These are phyloP conservation scores for Conticribra guillardii DNA, from an alignment of 108 stramenopile genomes.

Conservation along the genomic window DNA sequence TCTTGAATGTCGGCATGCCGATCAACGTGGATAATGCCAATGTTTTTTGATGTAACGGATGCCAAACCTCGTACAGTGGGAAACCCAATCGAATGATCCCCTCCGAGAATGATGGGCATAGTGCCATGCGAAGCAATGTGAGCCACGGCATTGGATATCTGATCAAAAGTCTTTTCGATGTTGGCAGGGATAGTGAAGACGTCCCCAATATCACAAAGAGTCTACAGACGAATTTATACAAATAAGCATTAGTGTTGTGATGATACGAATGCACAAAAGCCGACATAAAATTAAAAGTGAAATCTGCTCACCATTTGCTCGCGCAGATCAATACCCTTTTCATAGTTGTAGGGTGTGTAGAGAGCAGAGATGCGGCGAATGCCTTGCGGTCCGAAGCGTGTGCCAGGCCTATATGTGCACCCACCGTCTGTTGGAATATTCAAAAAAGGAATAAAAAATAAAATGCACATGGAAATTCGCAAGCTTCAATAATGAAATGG, in stretches of 20 bases:
- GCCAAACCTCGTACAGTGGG: constrained; percentile 83
- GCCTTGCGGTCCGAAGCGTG: constrained; percentile 84
- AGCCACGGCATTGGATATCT: constrained; percentile 84
- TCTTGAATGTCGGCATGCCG: constrained; percentile 90
- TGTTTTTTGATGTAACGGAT: constrained; percentile 77
- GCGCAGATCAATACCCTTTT: constrained; percentile 81
- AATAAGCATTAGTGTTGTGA: too few species aligned
- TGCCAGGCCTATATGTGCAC: constrained; percentile 81
- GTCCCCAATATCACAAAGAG: constrained; percentile 58
- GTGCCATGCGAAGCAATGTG: constrained; percentile 72
- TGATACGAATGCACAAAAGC: too few species aligned
- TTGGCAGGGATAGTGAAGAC: constrained; percentile 90
- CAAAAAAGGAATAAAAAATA: not conserved
- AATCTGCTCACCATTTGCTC: constrained; percentile 89
- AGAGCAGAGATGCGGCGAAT: constrained; percentile 81
- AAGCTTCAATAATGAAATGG: not conserved
- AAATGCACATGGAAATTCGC: not conserved
- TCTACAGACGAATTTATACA: too few species aligned
- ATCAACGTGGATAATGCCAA: constrained; percentile 89
- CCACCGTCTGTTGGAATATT: constrained; percentile 42
- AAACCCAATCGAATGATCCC: constrained; percentile 85
- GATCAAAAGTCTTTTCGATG: constrained; percentile 86
- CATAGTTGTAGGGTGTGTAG: constrained; percentile 87
- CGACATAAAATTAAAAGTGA: too few species aligned
- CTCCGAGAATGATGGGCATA: constrained; percentile 85